Evolutionary conservation across 805 yeast species (phyloP).

Genomic region (Candida germanica): DNA sequence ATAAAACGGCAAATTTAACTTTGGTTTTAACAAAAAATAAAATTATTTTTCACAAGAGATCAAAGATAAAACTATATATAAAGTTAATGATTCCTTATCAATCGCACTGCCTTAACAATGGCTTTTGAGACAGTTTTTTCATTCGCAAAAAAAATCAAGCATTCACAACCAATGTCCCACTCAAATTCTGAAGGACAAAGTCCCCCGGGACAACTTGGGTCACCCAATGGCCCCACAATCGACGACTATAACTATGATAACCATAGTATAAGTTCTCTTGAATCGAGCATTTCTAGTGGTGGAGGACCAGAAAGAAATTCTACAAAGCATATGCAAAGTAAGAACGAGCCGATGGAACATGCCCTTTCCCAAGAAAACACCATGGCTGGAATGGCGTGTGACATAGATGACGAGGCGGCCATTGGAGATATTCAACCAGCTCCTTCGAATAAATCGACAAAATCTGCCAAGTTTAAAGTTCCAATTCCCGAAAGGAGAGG

Average conservation of each 20-base stretch:
- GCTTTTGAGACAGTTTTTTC: too few species aligned
- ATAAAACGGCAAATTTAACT: too few species aligned
- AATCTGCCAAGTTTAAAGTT: conserved; percentile 12
- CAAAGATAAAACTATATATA: too few species aligned
- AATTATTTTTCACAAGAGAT: too few species aligned
- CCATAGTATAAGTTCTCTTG: conserved; percentile 6
- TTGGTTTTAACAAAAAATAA: too few species aligned
- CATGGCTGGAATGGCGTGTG: background rate
- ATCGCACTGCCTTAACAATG: too few species aligned
- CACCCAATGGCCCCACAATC: too few species aligned
- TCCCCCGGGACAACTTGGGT: background rate
- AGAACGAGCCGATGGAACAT: background rate
- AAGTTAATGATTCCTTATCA: too few species aligned
- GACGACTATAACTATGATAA: too few species aligned
- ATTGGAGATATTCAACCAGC: background rate
- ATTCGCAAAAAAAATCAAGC: too few species aligned
- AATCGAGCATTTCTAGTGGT: conserved; percentile 3
- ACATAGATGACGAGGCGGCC: background rate
- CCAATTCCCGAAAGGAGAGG: conserved; percentile 53
- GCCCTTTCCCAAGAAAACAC: background rate
- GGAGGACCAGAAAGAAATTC: background rate
- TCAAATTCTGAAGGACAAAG: too few species aligned
- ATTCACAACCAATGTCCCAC: too few species aligned
- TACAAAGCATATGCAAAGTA: background rate
- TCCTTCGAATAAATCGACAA: background rate